phyloP scores from a whole-genome alignment of 2,329 filamentous ascomycete species.

The Aspergillus brunneoviolaceus region DNA sequence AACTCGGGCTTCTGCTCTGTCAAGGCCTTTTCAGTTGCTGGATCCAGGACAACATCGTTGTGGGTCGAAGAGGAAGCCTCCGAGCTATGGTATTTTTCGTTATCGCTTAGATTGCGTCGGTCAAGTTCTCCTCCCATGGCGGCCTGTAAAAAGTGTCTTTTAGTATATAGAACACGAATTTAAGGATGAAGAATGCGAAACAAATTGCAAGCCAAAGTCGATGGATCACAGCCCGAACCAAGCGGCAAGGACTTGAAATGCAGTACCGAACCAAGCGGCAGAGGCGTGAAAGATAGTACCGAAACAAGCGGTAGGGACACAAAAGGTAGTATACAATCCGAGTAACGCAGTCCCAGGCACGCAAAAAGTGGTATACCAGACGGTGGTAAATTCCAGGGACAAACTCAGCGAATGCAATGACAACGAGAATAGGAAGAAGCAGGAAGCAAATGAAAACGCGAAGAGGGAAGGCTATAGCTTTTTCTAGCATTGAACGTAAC shows the following conservation, averaged over 20 bases:
- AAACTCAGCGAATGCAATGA: neutral
- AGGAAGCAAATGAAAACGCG: neutral
- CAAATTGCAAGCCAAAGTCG: neutral
- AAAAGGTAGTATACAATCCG: no score
- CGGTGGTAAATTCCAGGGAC: neutral
- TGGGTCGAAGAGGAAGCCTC: constrained; percentile 36
- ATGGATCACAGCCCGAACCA: no score
- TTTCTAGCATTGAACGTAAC: neutral
- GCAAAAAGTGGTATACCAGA: neutral
- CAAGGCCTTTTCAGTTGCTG: constrained; percentile 21
- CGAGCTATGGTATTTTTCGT: constrained; percentile 30
- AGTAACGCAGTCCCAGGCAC: neutral
- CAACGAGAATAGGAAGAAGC: neutral
- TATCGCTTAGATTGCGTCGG: constrained; percentile 19
- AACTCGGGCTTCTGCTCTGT: constrained; percentile 18
- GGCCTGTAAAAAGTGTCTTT: constrained; percentile 4
- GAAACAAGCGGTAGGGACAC: neutral
- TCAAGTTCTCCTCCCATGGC: constrained; percentile 20
- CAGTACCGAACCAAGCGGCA: no score
- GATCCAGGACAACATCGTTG: constrained; percentile 26
- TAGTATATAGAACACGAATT: neutral
- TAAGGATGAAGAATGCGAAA: neutral
- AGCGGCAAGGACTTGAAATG: no score
- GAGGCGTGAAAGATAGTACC: no score
- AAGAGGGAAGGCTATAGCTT: neutral